These are phyloP conservation scores for Chlorella sorokiniana DNA, from an alignment of 139 green algal species.

Conservation along the genomic window DNA sequence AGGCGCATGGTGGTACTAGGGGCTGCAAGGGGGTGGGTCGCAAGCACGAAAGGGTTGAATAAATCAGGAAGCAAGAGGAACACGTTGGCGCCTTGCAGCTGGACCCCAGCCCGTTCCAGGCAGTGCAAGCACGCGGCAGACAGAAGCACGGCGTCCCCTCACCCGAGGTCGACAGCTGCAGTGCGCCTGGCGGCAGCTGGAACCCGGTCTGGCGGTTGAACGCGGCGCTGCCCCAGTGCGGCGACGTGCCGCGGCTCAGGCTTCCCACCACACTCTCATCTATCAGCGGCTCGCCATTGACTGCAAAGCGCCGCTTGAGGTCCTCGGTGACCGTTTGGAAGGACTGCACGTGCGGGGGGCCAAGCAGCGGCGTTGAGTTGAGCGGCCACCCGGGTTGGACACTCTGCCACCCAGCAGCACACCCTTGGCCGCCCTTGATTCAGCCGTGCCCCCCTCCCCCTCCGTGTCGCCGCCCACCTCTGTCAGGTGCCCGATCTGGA, in stretches of 20 bases:
- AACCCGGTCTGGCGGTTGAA: constrained; percentile 44
- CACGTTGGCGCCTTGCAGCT: no score
- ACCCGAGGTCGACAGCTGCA: constrained; percentile 17
- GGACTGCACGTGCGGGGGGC: constrained; percentile 19
- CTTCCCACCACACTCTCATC: constrained; percentile 45
- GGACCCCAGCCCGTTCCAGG: no score
- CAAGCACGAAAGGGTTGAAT: not conserved
- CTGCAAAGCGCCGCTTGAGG: constrained; percentile 64
- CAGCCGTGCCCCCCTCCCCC: not conserved
- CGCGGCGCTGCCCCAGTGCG: constrained; percentile 8
- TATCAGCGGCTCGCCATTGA: constrained; percentile 62
- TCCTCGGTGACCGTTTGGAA: constrained; percentile 82
- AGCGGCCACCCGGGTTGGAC: no score
- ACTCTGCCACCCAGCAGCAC: not conserved
- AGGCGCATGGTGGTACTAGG: constrained; percentile 2
- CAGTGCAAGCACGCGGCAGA: not conserved
- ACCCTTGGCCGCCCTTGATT: not conserved
- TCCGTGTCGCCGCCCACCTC: not conserved
- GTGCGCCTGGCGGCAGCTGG: constrained; percentile 23
- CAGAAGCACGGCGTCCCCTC: not conserved
- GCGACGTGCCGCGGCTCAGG: constrained; percentile 32
- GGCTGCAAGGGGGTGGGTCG: not conserved
- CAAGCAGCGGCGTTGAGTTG: not conserved
- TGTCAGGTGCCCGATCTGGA: constrained; percentile 76
- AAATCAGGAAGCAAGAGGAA: no score